Conservation (phyloP, 805 yeast species). For the Wickerhamomyces ciferrii region DNA sequence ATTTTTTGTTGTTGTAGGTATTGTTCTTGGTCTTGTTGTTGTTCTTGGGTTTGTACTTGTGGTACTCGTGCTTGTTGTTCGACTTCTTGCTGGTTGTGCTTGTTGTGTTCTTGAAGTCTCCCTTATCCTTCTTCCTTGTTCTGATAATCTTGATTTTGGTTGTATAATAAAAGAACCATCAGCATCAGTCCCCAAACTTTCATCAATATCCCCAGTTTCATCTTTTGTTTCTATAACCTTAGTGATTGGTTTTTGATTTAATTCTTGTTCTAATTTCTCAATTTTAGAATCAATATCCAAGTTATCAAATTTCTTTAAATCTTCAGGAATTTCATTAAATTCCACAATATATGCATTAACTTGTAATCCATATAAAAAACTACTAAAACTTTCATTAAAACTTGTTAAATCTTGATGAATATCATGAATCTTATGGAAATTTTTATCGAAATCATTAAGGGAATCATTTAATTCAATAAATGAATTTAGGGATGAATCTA, state of each 20-base stretch:
- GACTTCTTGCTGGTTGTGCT: background rate
- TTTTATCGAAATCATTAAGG: slow-evolving; percentile 48
- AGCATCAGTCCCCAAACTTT: too few species aligned
- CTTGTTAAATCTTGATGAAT: slow-evolving; percentile 57
- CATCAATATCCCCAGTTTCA: slow-evolving; percentile 4
- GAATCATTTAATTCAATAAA: slow-evolving; percentile 43
- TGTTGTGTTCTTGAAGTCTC: background rate
- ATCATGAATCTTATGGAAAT: slow-evolving; percentile 49
- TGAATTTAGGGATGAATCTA: slow-evolving; percentile 36
- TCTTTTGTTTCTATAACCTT: slow-evolving; percentile 16
- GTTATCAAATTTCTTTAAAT: slow-evolving; percentile 6
- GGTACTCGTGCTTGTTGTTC: background rate
- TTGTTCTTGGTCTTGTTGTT: background rate
- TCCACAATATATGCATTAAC: slow-evolving; percentile 89
- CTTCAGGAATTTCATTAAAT: slow-evolving; percentile 30
- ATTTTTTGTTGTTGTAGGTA: background rate
- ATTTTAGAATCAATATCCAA: slow-evolving; percentile 15
- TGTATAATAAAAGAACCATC: slow-evolving; percentile 24
- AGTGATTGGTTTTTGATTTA: slow-evolving; percentile 11
- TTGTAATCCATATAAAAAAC: slow-evolving; percentile 73
- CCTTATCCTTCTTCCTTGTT: background rate
- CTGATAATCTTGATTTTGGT: slow-evolving; percentile 13
- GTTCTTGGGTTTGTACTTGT: background rate
- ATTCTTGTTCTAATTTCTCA: slow-evolving; percentile 11
- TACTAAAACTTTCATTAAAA: slow-evolving; percentile 75